Conservation (phyloP, 176 grass and related monocot species). For the Musa acuminata region DNA sequence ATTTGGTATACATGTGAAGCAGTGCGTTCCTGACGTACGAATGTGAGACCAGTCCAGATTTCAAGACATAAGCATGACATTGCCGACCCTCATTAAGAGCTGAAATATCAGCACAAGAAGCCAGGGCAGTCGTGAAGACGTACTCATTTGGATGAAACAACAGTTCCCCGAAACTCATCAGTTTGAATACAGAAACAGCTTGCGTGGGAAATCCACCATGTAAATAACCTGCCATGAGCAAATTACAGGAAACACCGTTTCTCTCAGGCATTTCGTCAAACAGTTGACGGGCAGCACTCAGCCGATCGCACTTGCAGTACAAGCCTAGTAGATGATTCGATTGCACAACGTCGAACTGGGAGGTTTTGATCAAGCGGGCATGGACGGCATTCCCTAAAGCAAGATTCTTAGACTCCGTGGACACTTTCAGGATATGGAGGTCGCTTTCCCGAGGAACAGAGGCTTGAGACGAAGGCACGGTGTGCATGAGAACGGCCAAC, state of each 20-base stretch:
- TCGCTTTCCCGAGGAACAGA: not conserved
- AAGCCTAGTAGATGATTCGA: constrained; percentile 47
- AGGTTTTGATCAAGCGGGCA: constrained; percentile 24
- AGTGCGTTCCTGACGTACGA: constrained; percentile 41
- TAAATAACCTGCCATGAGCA: constrained; percentile 51
- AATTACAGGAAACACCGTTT: constrained; percentile 43
- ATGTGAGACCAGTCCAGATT: constrained; percentile 31
- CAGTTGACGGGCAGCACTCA: constrained; percentile 30
- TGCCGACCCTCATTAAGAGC: constrained; percentile 44
- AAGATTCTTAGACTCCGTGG: constrained; percentile 23
- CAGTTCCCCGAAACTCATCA: constrained; percentile 15
- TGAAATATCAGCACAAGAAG: constrained; percentile 31
- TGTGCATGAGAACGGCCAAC: not conserved
- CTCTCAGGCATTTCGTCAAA: constrained; percentile 55
- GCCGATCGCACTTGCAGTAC: constrained; percentile 39
- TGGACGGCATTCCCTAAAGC: constrained; percentile 34
- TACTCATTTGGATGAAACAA: constrained; percentile 39
- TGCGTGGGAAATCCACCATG: constrained; percentile 37
- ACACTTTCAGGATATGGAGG: not conserved
- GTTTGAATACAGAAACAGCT: constrained; percentile 38
- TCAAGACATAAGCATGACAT: constrained; percentile 49
- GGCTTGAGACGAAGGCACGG: not conserved
- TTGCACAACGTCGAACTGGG: constrained; percentile 37
- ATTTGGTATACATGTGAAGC: constrained; percentile 61
- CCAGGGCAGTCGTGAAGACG: constrained; percentile 29